Percentiles rank a stretch among this genome's conserved stretches.
Evolutionary conservation across 495 filamentous ascomycete species (phyloP).

Genomic region (Glarea lozoyensis): DNA sequence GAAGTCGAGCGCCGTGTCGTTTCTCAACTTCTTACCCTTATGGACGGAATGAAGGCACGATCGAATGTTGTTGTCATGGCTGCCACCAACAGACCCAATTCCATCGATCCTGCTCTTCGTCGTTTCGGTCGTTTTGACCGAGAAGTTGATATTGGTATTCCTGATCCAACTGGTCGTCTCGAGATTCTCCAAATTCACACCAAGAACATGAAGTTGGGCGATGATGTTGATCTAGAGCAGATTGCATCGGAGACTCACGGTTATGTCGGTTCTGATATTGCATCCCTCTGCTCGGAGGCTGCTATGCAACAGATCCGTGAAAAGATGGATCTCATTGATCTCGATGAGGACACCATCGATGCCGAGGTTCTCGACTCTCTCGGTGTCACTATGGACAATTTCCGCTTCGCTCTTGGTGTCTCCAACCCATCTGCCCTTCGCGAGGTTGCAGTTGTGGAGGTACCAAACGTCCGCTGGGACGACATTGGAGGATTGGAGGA

Average conservation of each 20-base stretch:
- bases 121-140: constrained; percentile 95
- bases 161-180: constrained; percentile 95
- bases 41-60: constrained; percentile 99
- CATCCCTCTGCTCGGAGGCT: constrained; percentile 97
- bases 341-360: constrained; percentile 98
- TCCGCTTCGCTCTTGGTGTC: constrained; percentile 94
- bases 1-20: constrained; percentile 98
- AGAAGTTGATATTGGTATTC: constrained; percentile 96
- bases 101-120: constrained; percentile 93
- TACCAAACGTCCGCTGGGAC: constrained; percentile 98
- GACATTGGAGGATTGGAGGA: constrained; percentile 97
- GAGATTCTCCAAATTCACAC: constrained; percentile 99
- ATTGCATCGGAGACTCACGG: constrained; percentile 98
- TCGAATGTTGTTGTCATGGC: constrained; percentile 99
- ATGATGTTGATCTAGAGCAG: constrained; percentile 93
- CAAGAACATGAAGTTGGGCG: constrained; percentile 99
- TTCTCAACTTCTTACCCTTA: constrained; percentile 92
- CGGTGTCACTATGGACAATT: constrained; percentile 99
- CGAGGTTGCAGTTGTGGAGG: constrained; percentile 97
- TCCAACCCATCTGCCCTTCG: constrained; percentile 98
- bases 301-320: constrained; percentile 99
- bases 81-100: constrained; percentile 95
- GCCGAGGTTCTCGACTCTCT: constrained; percentile 97
- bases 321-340: constrained; percentile 99
- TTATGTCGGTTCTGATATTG: constrained; percentile 97